Evolutionary conservation across 805 yeast species (phyloP), one percentile per base, ranked within the genome.

Genomic region (Sungouiozyma ichnusensis): DNA sequence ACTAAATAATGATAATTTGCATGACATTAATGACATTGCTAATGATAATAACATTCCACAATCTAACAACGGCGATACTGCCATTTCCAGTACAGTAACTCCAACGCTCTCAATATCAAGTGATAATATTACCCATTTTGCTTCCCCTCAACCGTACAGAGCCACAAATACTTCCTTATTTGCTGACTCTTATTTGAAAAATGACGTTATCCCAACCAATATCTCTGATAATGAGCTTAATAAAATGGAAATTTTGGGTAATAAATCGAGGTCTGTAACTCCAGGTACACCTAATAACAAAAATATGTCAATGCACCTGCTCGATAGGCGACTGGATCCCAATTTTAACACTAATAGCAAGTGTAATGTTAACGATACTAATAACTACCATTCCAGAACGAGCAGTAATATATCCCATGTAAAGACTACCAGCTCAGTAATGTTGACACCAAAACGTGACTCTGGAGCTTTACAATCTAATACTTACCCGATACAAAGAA

Each of bases 141-240:
- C 49, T 3, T 51, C 58, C 2, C 59, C 63, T 14, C 52, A 50
- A 44, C 58, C 59, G n/a, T 48, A 24, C 29, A 6, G 29, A 7
- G 9, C 29, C 11, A 24, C 48, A 24, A 48, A 48, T 7, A 46
- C 50, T 31, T 42, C 58, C 47, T 29, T 71, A 3, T 70, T 70
- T 46, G 55, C 73, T 1, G 65, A 66, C 35, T 56, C 73, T 1
- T 71, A 71, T 44, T 50, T 68, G 34, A 58, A 57, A 16, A 55
- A 64, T 7, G 75, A 71, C 43, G 53, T 50, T n/a, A 52, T 71
- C 15, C 73, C 75, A n/a, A 18, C 48, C 11, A 39, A n/a, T 8
- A 36, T 20, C 52, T 69, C 61, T 3, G 55, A 52, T 31, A 48
- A 62, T 40, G 49, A 44, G 33, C 29, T 16, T 18, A 33, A 20